Conservation (phyloP, 164 flowering plant genomes). For the Buxus sempervirens region DNA sequence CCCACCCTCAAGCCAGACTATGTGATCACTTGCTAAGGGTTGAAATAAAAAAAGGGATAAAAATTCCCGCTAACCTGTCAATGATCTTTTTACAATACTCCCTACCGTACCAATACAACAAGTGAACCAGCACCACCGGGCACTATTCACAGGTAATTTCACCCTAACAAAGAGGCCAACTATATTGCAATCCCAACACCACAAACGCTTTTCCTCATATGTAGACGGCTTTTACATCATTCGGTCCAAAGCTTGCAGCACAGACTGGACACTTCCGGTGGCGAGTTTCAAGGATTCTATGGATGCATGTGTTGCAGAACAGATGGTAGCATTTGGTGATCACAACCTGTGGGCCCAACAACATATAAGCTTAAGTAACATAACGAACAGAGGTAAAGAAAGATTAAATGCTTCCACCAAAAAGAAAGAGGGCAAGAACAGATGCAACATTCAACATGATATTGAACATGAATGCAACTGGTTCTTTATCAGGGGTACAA, state of each 20-base stretch:
- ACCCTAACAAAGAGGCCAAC: neutral
- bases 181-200: neutral
- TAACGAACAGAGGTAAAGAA: too few relatives aligned
- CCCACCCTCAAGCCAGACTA: constrained; percentile 3
- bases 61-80: constrained; percentile 7
- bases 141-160: neutral
- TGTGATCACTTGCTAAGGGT: constrained; percentile 1
- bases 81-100: constrained; percentile 5
- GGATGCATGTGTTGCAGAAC: constrained; percentile 78
- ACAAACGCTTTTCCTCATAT: constrained; percentile 34
- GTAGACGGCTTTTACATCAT: constrained; percentile 90
- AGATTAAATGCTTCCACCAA: too few relatives aligned
- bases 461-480: neutral
- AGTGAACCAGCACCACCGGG: neutral
- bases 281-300: constrained; percentile 57
- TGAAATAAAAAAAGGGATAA: neutral
- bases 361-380: constrained; percentile 1
- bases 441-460: too few relatives aligned
- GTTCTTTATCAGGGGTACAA: neutral
- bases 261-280: constrained; percentile 83
- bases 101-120: neutral
- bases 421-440: neutral
- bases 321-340: constrained; percentile 96
- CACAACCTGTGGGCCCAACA: constrained; percentile 62
- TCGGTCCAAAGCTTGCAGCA: constrained; percentile 69